A percentile compares a stretch with the other conserved stretches of the same genome.
Evolutionary conservation across 1,139 yeast species (phyloP).

Genomic region (Eremothecium coryli): DNA sequence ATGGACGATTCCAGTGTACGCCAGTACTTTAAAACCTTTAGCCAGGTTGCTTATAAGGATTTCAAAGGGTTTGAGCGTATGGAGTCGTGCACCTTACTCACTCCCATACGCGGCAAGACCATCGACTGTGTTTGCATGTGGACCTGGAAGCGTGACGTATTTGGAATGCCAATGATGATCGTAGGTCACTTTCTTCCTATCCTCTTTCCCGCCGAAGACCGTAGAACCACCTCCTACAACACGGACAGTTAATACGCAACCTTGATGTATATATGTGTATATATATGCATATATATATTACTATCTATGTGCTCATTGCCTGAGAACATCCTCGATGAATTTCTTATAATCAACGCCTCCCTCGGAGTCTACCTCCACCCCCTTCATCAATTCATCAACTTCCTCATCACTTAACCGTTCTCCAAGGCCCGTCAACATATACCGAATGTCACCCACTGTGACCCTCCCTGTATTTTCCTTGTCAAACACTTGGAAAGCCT

Average conservation of each 20-base stretch:
- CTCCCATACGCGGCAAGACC: constrained; percentile 30
- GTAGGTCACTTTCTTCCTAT: constrained; percentile 81
- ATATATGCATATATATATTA: not conserved
- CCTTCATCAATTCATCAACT: constrained; percentile 92
- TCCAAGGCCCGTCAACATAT: constrained; percentile 87
- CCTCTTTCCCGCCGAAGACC: constrained; percentile 3
- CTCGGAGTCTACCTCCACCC: constrained; percentile 86
- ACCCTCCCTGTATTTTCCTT: constrained; percentile 92
- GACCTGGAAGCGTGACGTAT: constrained; percentile 87
- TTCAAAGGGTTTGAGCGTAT: constrained; percentile 78
- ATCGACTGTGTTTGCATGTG: constrained; percentile 76
- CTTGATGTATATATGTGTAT: too few relatives aligned
- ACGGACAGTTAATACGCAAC: too few relatives aligned
- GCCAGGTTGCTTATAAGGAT: constrained; percentile 84
- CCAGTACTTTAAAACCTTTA: constrained; percentile 78
- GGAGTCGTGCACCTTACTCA: constrained; percentile 42
- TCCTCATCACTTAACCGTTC: constrained; percentile 84
- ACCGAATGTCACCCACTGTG: constrained; percentile 93
- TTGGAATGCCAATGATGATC: constrained; percentile 95
- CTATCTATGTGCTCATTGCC: constrained; percentile 43
- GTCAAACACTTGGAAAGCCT: constrained; percentile 97
- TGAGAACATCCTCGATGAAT: constrained; percentile 86
- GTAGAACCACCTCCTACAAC: too few relatives aligned
- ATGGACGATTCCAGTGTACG: constrained; percentile 82
- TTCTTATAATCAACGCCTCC: constrained; percentile 93